Conservation (phyloP, 208 protist genomes). For the Crithidia expoeki region DNA sequence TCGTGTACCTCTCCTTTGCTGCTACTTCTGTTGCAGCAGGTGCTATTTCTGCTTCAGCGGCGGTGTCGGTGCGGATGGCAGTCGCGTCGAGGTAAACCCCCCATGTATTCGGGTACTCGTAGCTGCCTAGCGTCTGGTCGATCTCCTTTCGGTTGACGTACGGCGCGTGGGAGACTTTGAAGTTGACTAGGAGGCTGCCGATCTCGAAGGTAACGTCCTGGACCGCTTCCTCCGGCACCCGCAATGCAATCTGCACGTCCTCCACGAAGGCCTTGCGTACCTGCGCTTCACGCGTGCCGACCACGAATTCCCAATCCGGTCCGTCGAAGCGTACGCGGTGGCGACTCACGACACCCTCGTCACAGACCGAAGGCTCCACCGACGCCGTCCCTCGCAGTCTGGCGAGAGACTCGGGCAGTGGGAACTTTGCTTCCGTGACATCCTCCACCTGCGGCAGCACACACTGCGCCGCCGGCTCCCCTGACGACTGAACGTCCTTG, state of each 20-base stretch:
- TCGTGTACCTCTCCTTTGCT: not conserved
- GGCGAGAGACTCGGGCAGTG: not conserved
- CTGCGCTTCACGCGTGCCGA: slow-evolving; percentile 15
- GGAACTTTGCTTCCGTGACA: not conserved
- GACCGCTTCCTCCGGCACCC: slow-evolving; percentile 25
- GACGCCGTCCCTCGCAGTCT: not conserved
- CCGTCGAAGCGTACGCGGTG: slow-evolving; percentile 55
- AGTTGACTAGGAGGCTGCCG: slow-evolving; percentile 35
- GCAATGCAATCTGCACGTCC: slow-evolving; percentile 30
- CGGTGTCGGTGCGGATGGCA: not conserved
- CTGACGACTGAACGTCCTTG: not conserved
- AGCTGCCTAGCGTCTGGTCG: slow-evolving; percentile 22
- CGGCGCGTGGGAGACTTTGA: slow-evolving; percentile 25
- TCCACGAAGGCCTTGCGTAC: slow-evolving; percentile 36
- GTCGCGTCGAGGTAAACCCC: slow-evolving; percentile 33
- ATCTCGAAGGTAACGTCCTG: slow-evolving; percentile 22
- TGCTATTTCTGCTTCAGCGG: not conserved
- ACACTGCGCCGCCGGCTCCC: not conserved
- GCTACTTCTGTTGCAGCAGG: not conserved
- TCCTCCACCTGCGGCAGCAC: slow-evolving; percentile 2
- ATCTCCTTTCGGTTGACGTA: slow-evolving; percentile 19
- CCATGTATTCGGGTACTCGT: slow-evolving; percentile 44
- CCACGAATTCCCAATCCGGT: slow-evolving; percentile 33
- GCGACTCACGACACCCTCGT: slow-evolving; percentile 26
- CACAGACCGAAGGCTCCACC: not conserved